Percentiles rank a stretch among this genome's conserved stretches.
Conservation (phyloP, 2,329 filamentous ascomycete species). For the Aspergillus niger region DNA sequence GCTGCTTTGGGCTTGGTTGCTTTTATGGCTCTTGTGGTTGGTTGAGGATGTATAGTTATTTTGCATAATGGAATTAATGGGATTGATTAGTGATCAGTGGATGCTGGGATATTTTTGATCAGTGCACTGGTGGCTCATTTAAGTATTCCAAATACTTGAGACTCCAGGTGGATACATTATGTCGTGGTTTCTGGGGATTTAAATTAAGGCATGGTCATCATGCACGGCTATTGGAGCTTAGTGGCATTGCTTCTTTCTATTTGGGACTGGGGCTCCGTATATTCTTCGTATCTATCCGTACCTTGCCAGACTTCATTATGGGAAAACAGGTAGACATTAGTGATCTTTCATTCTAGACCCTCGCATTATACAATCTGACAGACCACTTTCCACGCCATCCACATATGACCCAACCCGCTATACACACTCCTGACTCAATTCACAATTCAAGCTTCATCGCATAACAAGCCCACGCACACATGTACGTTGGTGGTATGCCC, state of each 20-base stretch:
- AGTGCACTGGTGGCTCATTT: neutral
- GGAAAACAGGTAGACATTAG: neutral
- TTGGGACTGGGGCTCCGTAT: neutral
- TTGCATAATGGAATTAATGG: neutral
- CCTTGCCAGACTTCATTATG: neutral
- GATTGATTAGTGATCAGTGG: neutral
- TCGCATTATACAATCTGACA: neutral
- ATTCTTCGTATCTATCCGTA: neutral
- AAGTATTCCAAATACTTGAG: conserved; percentile 5
- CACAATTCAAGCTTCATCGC: neutral
- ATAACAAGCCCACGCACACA: too few relatives aligned
- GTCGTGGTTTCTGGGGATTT: neutral
- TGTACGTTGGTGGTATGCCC: neutral
- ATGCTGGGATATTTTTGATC: neutral
- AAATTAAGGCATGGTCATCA: neutral
- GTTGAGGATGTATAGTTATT: neutral
- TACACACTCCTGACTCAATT: neutral
- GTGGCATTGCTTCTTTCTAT: neutral
- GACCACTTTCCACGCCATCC: neutral
- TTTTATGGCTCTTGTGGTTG: neutral
- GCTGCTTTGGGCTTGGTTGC: conserved; percentile 1
- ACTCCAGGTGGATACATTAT: neutral
- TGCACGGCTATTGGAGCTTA: neutral
- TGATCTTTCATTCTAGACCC: neutral
- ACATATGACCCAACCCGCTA: neutral